phyloP scores from a whole-genome alignment of 805 yeast genomes.

The Metschnikowia anglica region DNA sequence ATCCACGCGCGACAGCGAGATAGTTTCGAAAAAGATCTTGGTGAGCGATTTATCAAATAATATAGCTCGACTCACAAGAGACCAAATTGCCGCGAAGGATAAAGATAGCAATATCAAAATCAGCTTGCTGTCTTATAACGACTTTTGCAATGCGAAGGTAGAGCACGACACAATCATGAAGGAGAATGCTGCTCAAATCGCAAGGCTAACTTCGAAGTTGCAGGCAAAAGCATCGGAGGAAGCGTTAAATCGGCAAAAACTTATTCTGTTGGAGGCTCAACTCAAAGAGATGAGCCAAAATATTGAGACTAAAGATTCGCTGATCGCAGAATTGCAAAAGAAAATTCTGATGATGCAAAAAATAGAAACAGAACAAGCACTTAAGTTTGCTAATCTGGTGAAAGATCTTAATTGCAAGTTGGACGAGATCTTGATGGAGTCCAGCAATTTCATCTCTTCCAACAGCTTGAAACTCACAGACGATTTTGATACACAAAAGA shows the following conservation, averaged over 20 bases:
- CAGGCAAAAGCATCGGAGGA: slow-evolving; percentile 6
- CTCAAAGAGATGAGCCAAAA: background rate
- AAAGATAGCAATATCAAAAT: slow-evolving; percentile 63
- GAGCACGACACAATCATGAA: slow-evolving; percentile 14
- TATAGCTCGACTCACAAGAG: slow-evolving; percentile 56
- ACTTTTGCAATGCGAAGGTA: slow-evolving; percentile 12
- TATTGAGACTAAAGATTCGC: background rate
- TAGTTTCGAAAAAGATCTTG: slow-evolving; percentile 50
- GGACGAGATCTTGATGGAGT: background rate
- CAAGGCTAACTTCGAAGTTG: slow-evolving; percentile 7
- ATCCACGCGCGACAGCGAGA: slow-evolving; percentile 41
- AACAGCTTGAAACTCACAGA: background rate
- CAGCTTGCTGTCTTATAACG: slow-evolving; percentile 54
- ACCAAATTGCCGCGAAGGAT: slow-evolving; percentile 57
- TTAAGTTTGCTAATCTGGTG: background rate
- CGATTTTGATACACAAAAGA: background rate
- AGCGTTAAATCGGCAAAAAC: background rate
- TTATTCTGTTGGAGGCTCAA: background rate
- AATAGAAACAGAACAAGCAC: background rate
- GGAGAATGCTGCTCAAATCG: slow-evolving; percentile 13
- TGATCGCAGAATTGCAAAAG: slow-evolving; percentile 1
- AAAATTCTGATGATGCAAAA: background rate
- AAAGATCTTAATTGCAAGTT: background rate
- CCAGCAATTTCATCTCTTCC: background rate
- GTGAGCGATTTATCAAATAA: slow-evolving; percentile 54